A percentile compares a stretch with the other conserved stretches of the same genome.
These are phyloP conservation scores for Tillandsia leiboldiana DNA, from an alignment of 176 grass and related monocot genomes.

Conservation along the genomic window DNA sequence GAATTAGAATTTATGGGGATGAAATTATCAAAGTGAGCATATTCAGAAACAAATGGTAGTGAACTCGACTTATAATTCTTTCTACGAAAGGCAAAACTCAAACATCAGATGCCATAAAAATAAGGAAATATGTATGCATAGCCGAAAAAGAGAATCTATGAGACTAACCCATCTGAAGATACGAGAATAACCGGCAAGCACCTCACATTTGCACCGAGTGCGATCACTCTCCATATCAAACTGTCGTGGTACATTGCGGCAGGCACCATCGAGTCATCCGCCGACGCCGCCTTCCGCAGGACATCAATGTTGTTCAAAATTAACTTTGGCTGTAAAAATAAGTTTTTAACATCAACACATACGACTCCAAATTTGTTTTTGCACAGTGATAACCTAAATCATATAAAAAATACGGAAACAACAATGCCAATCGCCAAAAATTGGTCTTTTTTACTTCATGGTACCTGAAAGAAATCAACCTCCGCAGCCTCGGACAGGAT, in stretches of 20 bases:
- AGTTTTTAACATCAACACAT: background rate
- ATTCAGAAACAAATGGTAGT: background rate
- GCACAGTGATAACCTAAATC: background rate
- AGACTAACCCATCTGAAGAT: constrained; percentile 72
- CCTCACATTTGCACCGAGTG: constrained; percentile 67
- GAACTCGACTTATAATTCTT: background rate
- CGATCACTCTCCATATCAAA: constrained; percentile 84
- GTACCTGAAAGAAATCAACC: constrained; percentile 74
- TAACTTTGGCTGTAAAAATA: constrained; percentile 65
- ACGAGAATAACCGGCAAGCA: constrained; percentile 78
- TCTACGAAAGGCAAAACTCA: background rate
- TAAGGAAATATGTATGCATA: background rate
- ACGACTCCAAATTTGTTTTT: background rate
- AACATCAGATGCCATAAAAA: background rate
- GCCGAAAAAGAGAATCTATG: background rate
- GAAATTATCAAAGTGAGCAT: background rate
- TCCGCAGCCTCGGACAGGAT: constrained; percentile 57
- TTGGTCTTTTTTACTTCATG: background rate
- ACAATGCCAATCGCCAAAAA: background rate
- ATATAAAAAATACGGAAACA: background rate
- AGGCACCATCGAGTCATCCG: constrained; percentile 58
- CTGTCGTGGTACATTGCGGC: constrained; percentile 77
- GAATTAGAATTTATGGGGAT: background rate
- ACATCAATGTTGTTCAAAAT: constrained; percentile 85
- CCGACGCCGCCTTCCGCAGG: constrained; percentile 44